Base-by-base conservation (phyloP, 2,329 filamentous ascomycete genomes). In the Fusarium goolgardi region DNA sequence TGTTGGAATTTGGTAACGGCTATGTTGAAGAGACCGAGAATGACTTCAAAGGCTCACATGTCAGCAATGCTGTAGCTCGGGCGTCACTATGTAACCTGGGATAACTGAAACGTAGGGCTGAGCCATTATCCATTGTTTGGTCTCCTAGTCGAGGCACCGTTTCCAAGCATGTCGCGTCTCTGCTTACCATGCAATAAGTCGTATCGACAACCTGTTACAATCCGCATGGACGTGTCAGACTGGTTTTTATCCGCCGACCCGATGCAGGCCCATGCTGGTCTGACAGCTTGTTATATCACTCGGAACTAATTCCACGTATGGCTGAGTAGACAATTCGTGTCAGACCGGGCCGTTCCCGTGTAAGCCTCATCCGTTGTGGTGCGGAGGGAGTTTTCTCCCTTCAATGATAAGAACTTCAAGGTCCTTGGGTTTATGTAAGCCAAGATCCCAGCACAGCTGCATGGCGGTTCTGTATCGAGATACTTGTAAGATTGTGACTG, bases 281-380 rank as follows among this genome's bases (percentile, higher is more conserved):
- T 23, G 25, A 50, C 55, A 29, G 51, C 40, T 21, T 40, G 18
- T 44, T 25, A 57, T 45, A 37, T 35, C 43, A 41, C 55, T 60
- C 55, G 55, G 52, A 27, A 69, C 52, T 45, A 40, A 27, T 49
- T 27, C 37, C 50, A 52, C 41, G n/a, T 43, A 32, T 32, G 41
- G 21, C 4, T 41, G 34, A 40, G 32, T 27, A 32, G 40, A 27
- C 20, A 21, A 25, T 16, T 53, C 25, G n/a, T 45, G 54, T 65
- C 53, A 64, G 61, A 64, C 61, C 53, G 61, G 60, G 53, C 61
- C 60, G 61, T 50, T 65, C 54, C 53, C 61, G 46, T 46, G 40
- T 55, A 47, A 61, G 62, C 62, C 31, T 55, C 47, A 52, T 51
- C 39, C 27, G 41, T n/a, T 50, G 15, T 50, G 18, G 46, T 21